Evolutionary conservation across 108 stramenopile genomes (phyloP), one percentile per base, ranked within the genome.

Genomic region (Craspedostauros australis): DNA sequence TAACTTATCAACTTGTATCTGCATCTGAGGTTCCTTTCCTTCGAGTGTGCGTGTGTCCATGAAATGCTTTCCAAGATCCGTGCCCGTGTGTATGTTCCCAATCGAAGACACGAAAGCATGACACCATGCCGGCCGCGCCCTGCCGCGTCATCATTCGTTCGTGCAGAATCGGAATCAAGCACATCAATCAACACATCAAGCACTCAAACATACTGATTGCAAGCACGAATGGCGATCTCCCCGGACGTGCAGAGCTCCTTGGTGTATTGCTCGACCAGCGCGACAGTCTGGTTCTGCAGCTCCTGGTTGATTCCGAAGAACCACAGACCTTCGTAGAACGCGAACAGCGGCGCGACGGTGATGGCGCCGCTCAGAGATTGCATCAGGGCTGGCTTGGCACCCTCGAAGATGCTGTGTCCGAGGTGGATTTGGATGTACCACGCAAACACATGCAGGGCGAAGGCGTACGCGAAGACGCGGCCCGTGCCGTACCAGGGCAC

Each of bases 371-470:
- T 77, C 9, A 83, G 21, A 21, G 41, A 46, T 27, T 72, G 39
- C 39, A 79, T 9, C 11, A 76, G 37, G 3, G 77, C 82, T 1
- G 82, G 82, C 39, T 76, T 63, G 3, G 72, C 75, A 9, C 77
- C 77, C 63, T 83, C 82, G 20, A 68, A 37, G 3, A 76, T 56
- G 9, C 39, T 42, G 54, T 83, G 82, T 39, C 77, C 82, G 1
- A 54, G 60, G 33, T 72, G 66, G 23, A 83, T 76, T 44, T 83
- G 82, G 7, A 76, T 30, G 44, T 68, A 76, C 82, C 82, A 83
- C 7, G 62, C 43, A 7, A 76, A 29, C 6, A 72, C 5, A 42
- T 83, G 82, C 1, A 83, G 24, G 15, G 62, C 0, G 22, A 54
- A 19, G 3, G 79, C 73, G 46, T 51, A 54, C 22, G 9, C 41